Evolutionary conservation across 441 rosid species (phyloP).

Genomic region (Flueggea neowawraea): DNA sequence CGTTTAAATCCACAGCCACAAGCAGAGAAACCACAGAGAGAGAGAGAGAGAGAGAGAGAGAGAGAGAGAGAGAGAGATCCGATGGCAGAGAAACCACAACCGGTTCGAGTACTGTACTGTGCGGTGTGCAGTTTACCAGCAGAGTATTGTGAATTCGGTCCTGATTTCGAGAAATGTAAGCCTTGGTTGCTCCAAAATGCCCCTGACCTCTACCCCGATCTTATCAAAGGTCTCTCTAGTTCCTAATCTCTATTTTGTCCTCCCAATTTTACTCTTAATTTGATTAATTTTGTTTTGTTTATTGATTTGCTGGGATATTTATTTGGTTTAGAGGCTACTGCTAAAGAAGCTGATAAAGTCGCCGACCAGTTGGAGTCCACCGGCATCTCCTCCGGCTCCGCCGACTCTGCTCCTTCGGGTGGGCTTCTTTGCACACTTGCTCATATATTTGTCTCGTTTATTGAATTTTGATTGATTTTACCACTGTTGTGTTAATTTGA

Average conservation of each 20-base stretch:
- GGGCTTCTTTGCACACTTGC: background rate
- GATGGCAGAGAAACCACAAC: constrained; percentile 83
- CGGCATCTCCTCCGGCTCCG: constrained; percentile 25
- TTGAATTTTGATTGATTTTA: too few species aligned
- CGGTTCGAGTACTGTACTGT: constrained; percentile 74
- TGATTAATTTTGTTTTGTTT: background rate
- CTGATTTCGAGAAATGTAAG: constrained; percentile 91
- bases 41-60: background rate
- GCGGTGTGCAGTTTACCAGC: constrained; percentile 77
- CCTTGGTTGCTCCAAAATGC: constrained; percentile 90
- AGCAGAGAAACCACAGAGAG: too few species aligned
- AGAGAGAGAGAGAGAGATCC: background rate
- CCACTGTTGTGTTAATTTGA: too few species aligned
- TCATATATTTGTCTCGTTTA: too few species aligned
- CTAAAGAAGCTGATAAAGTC: constrained; percentile 43
- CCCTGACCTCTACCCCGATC: constrained; percentile 85
- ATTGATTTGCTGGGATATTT: background rate
- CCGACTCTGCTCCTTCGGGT: constrained; percentile 28
- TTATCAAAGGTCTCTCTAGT: constrained; percentile 40
- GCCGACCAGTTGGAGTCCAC: constrained; percentile 39
- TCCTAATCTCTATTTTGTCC: background rate
- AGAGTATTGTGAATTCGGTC: constrained; percentile 89
- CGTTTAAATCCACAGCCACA: too few species aligned
- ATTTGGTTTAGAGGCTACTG: constrained; percentile 31
- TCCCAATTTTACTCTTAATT: background rate